Evolutionary conservation across 164 flowering plant genomes (phyloP).

Genomic region (Sedum album): DNA sequence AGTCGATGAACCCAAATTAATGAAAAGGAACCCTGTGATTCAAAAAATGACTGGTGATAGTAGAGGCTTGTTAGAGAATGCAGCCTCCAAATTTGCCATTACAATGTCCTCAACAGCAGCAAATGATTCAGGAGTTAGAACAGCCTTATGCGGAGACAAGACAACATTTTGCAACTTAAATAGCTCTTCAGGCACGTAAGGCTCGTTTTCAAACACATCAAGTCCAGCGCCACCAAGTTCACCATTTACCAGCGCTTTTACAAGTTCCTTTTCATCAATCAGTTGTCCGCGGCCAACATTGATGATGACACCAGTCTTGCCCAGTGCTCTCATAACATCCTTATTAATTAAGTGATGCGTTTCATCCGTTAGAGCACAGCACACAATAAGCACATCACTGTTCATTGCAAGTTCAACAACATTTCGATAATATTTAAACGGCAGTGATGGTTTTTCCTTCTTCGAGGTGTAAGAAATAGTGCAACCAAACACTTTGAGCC

Average conservation of each 20-base stretch:
- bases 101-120: constrained; percentile 14
- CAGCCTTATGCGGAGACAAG: constrained; percentile 36
- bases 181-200: constrained; percentile 38
- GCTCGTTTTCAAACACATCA: too few relatives aligned
- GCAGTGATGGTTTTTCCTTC: constrained; percentile 22
- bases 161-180: constrained; percentile 35
- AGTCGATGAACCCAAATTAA: too few relatives aligned
- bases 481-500: constrained; percentile 28
- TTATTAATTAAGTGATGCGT: constrained; percentile 34
- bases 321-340: constrained; percentile 35
- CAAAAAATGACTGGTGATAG: constrained; percentile 9
- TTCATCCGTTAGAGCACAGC: constrained; percentile 32
- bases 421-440: constrained; percentile 24
- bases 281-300: too few relatives aligned
- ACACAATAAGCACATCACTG: constrained; percentile 30
- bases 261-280: too few relatives aligned
- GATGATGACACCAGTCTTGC: constrained; percentile 33
- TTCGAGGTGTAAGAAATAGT: constrained; percentile 38
- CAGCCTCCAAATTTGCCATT: constrained; percentile 26
- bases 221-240: too few relatives aligned
- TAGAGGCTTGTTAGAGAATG: too few relatives aligned
- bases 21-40: not conserved
- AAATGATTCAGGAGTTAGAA: constrained; percentile 26
- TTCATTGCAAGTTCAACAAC: constrained; percentile 30
- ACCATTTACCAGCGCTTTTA: too few relatives aligned